Evolutionary conservation across 169 alveolate species (phyloP).

Genomic region (Babesia caballi): DNA sequence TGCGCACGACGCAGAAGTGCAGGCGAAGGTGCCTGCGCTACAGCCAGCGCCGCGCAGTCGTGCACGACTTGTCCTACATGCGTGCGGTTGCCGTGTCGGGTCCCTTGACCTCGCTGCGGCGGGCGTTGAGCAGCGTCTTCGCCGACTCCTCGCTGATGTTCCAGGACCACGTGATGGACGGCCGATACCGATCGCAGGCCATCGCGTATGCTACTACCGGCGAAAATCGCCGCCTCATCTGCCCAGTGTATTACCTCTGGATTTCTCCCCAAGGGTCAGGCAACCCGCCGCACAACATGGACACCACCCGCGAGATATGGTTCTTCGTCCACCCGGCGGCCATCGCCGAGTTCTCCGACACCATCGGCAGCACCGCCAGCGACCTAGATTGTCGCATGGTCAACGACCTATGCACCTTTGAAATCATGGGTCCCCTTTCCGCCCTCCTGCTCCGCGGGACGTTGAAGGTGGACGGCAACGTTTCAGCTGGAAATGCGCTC

Average conservation of each 20-base stretch:
- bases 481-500: conserved; percentile 26
- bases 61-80: conserved; percentile 56
- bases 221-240: conserved; percentile 3
- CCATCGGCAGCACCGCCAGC: not conserved
- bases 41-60: conserved; percentile 19
- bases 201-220: conserved; percentile 27
- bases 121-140: conserved; percentile 12
- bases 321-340: conserved; percentile 58
- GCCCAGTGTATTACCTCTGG: conserved; percentile 57
- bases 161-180: not conserved
- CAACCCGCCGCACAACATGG: not conserved
- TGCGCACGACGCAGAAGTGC: conserved; percentile 50
- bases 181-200: conserved; percentile 21
- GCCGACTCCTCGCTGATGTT: conserved; percentile 47
- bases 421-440: conserved; percentile 53
- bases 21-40: conserved; percentile 34
- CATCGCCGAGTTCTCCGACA: conserved; percentile 17
- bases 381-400: not conserved
- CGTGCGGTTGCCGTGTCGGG: conserved; percentile 37
- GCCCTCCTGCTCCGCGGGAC: conserved; percentile 15
- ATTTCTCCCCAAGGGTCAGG: not conserved
- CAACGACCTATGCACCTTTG: conserved; percentile 45
- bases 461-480: conserved; percentile 28
- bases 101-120: conserved; percentile 11
- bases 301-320: conserved; percentile 35